Base-by-base conservation (phyloP, 2,329 filamentous ascomycete genomes). In the Beauveria sp. region DNA sequence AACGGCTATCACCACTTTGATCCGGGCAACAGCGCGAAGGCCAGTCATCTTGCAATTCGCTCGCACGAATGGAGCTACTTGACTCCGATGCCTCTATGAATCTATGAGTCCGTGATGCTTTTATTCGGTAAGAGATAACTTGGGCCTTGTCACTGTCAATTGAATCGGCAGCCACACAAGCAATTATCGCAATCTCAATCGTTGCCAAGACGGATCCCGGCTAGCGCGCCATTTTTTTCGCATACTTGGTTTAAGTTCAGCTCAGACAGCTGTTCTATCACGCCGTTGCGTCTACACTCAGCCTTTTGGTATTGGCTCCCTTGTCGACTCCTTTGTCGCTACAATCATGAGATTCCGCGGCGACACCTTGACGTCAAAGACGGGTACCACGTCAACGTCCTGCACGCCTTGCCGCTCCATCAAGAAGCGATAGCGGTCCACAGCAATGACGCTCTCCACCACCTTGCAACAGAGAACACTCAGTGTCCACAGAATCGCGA, bases 401-500 rank as follows among this genome's bases (percentile, higher is more conserved):
- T 46, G 22, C 5, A 63, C 66, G 1, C 57, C 66, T 20, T 67
- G 34, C 47, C 47, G 46, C 61, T 72, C 71, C 0, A 53, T n/a
- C 2, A 73, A 67, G 56, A 68, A 72, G 64, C 64, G 68, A 45
- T 70, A 72, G 1, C 71, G 70, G 22, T 73, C 71, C n/a, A 72
- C 53, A 0, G 67, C 69, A 57, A 73, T 67, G 0, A 69, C 62
- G 12, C 71, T 73, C 63, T 73, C 71, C 3, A 73, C 67, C 1
- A 71, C 58, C 58, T 73, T 73, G 56, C 70, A 71, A 62, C 71
- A 73, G 0, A 73, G 54, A 14, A 72, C 64, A 9, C 71, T 68
- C 16, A 73, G 61, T 1, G 70, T 72, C 71, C 71, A 73, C 14
- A 73, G 24, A 4, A 73, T 72, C 2, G 71, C 68, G 3, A 73